Base-by-base conservation (phyloP, 257 asterid species). In the Nicotiana attenuata region DNA sequence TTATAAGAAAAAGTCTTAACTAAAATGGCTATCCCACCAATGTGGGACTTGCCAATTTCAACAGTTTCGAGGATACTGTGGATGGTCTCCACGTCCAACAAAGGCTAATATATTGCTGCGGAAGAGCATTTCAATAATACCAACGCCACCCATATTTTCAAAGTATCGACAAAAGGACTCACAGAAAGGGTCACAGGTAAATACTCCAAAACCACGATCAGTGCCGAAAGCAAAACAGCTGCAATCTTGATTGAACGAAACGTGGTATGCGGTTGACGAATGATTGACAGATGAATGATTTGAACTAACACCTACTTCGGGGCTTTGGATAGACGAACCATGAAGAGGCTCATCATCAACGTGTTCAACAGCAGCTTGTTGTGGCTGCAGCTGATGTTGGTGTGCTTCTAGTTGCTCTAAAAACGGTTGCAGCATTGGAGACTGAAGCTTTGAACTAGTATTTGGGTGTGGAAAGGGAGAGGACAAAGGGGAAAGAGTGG, bases 181-280 rank as follows among this genome's bases (percentile, higher is more conserved):
- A 4, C 95, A 84, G 77, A 91, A 91, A 29, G 99, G 97, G 81
- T 92, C 98, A 77, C 98, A 93, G 81, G 92, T 91, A 82, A 76
- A 93, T 82, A 96, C 87, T 22, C 97, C 93, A 82, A 96, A 96
- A 0, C 98, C 99, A 7, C 89, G 87, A 76, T 88, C 91, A 81
- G 95, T 93, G 16, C 96, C 98, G 14, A 90, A 85, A 35, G 97
- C 91, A 81, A 96, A 96, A 77, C 95, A 96, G 16, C 93, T 91
- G 38, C 91, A 88, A 83, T 96, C 96, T 85, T 96, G 99, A 86
- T 96, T 96, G 93, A 92, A 96, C 0, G 98, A 89, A 50, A 92
- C 56, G 6, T 41, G 77, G 57, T 41, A 41, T 69, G 57, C 77
- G 20, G 57, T 69, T 69, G 10, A 19, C 10, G 57, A 69, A 38